These are phyloP conservation scores for Cnidoscolus chayamansa DNA, from an alignment of 441 rosid species.

Conservation along the genomic window DNA sequence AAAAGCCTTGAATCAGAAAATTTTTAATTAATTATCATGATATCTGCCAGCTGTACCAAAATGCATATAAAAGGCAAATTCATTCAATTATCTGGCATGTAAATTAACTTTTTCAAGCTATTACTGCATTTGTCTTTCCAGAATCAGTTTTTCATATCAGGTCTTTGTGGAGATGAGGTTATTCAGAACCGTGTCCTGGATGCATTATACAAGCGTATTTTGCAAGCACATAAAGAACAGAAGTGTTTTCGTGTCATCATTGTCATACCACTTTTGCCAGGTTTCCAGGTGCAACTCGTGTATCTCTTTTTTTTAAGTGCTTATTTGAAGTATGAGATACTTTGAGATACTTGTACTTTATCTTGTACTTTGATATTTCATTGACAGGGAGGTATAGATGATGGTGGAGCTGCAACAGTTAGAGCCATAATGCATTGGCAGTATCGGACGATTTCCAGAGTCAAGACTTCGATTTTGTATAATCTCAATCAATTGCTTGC, in stretches of 20 bases:
- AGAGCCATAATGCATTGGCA: conserved; percentile 99
- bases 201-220: conserved; percentile 74
- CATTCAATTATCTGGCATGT: background rate
- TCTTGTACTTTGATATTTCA: conserved; percentile 12
- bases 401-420: conserved; percentile 93
- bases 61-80: too few relatives aligned
- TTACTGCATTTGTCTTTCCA: conserved; percentile 43
- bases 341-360: background rate
- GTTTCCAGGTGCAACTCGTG: conserved; percentile 68
- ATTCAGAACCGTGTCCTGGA: conserved; percentile 83
- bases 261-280: conserved; percentile 94
- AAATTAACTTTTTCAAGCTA: background rate
- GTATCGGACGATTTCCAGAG: conserved; percentile 88
- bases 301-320: conserved; percentile 2
- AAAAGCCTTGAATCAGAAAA: background rate
- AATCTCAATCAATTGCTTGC: conserved; percentile 68
- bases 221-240: conserved; percentile 79
- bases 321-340: conserved; percentile 11
- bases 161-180: conserved; percentile 86
- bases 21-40: background rate
- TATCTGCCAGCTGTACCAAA: background rate
- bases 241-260: conserved; percentile 76
- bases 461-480: conserved; percentile 76
- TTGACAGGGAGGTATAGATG: conserved; percentile 92
- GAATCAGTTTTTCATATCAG: conserved; percentile 99